A percentile compares a stretch with the other conserved stretches of the same genome.
Evolutionary conservation across 768 basidiomycete genomes (phyloP).

Genomic region (Russula dissimulans): DNA sequence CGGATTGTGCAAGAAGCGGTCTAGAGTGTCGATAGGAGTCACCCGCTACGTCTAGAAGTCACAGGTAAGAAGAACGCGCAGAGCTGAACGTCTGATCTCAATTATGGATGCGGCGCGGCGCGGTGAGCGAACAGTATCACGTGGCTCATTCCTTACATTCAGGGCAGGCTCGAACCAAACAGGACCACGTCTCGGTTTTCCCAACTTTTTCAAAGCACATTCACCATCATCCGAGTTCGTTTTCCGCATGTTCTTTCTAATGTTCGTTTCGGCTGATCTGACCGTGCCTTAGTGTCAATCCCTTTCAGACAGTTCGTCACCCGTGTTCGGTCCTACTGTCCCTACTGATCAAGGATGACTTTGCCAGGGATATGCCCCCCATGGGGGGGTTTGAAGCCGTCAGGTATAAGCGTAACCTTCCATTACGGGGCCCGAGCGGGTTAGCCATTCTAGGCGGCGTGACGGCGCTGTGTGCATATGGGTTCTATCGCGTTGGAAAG

Average conservation of each 20-base stretch:
- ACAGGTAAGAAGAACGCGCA: not conserved
- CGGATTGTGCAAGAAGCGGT: constrained; percentile 8
- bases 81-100: not conserved
- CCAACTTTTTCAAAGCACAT: not conserved
- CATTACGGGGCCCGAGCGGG: constrained; percentile 79
- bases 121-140: constrained; percentile 6
- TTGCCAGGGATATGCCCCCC: constrained; percentile 87
- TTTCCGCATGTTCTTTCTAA: constrained; percentile 2
- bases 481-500: constrained; percentile 85
- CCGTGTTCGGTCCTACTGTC: constrained; percentile 14
- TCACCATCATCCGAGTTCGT: constrained; percentile 12
- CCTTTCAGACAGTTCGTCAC: constrained; percentile 54
- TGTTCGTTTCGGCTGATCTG: constrained; percentile 11
- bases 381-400: constrained; percentile 85
- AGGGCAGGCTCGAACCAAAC: not conserved
- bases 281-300: constrained; percentile 38
- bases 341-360: constrained; percentile 10
- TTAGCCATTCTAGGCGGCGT: constrained; percentile 81
- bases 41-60: not conserved
- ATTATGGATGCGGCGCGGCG: not conserved
- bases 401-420: constrained; percentile 94
- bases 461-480: constrained; percentile 75
- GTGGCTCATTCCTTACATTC: not conserved
- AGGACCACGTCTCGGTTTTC: not conserved
- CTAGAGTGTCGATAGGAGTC: constrained; percentile 6